Base-by-base conservation (phyloP, 345 rosid genomes). In the Rhodamnia argentea region DNA sequence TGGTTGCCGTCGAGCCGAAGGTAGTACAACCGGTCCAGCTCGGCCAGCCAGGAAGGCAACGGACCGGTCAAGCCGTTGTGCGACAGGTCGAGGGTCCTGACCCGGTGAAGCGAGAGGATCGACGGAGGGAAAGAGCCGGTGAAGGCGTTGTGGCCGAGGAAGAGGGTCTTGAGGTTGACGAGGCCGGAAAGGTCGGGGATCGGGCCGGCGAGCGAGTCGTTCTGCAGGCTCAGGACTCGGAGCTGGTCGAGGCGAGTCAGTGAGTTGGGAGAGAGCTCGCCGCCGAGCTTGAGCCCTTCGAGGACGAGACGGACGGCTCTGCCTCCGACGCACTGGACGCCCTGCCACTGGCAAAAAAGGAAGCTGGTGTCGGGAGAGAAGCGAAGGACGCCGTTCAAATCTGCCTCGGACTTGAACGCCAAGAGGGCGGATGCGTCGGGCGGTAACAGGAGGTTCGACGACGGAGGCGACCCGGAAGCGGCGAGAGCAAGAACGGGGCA, bases 171-270 rank as follows among this genome's bases (percentile, higher is more conserved):
- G 88, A 96, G 96, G 85, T 95, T 95, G 87, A 88, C 18, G 78
- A 96, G 94, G 8, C 84, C 84, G 44, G 99, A 95, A 14, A 95
- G 89, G 84, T 96, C 97, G 2, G 99, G 99, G 74, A 95, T 85
- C 29, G 93, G 91, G 7, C 98, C 99, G 84, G 91, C 88, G 85
- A 96, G 94, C 12, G 98, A 95, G 92, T 84, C 91, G 94, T 94
- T 95, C 60, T 94, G 95, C 47, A 96, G 97, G 87, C 97, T 91
- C 60, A 96, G 92, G 82, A 96, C 98, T 7, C 99, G 95, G 37
- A 96, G 98, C 92, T 96, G 96, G 91, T 90, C 96, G 60, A 96
- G 98, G 52, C 86, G 88, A 64, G 93, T 88, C 85, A 96, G 76
- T 6, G 98, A 90, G 90, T 90, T 84, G 60, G 94, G 87, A 86